Evolutionary conservation across 2,329 filamentous ascomycete genomes (phyloP), one percentile per base, ranked within the genome.

Genomic region (Macroventuria anomochaeta): DNA sequence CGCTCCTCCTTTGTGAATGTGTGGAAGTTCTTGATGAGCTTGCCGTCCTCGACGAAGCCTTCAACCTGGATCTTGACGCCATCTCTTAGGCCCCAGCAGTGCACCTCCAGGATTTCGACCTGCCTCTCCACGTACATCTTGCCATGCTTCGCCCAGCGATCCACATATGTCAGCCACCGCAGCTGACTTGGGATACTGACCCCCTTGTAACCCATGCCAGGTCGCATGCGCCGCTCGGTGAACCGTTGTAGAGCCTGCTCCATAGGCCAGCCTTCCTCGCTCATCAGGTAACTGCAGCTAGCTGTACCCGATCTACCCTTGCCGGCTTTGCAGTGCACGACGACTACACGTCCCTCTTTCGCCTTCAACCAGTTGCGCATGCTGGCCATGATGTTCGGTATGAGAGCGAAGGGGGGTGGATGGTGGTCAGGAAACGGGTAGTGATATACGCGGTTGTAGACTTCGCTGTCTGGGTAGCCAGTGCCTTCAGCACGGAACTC

Each of bases 351-450:
- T 31, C 79, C 77, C 20, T 74, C 69, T 21, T 77, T 73, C 18
- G 73, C 76, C 46, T 74, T 71, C 46, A 96, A 73, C 91, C 93
- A 97, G 68, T 93, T 90, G 55, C 90, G 84, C 93, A 99, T 97
- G 66, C 89, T 90, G 1, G 87, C 92, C 83, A 97, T 87, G 57
- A 97, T 93, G 76, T 91, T 82, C 0, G 93, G 93, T 29, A 99
- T 87, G 17, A 97, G 80, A 18, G 86, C 83, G 68, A 99, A 99
- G 0, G 95, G 95, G 46, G 95, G 95, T 3, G 95, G 95, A 72
- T 99, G 95, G 71, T 99, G 95, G 72, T 99, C 95, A 0, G 95
- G 95, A 86, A 91, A 99, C 0, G 95, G 95, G 69, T 93, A 97
- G 76, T 99, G 95, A 59, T 88, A 85, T 59, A 97, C 88, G 3